A percentile compares a stretch with the other conserved stretches of the same genome.
Conservation (phyloP, 2,329 filamentous ascomycete genomes). For the Bipolaris oryzae region DNA sequence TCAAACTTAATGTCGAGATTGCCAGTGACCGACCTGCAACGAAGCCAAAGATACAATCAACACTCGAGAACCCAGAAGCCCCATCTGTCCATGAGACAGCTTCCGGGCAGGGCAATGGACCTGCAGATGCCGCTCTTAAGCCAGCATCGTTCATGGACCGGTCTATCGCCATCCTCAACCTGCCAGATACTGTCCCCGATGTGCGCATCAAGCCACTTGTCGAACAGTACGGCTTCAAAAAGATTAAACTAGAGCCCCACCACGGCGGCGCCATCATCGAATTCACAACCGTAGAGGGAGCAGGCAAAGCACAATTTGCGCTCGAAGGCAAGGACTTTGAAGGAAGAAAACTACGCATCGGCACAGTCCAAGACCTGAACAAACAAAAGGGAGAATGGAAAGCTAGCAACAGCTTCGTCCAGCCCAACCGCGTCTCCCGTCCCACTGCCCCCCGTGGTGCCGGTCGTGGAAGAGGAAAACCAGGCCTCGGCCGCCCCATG, state of each 20-base stretch:
- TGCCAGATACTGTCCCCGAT: conserved; percentile 93
- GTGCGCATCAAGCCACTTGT: conserved; percentile 76
- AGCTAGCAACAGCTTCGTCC: conserved; percentile 43
- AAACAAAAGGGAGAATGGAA: conserved; percentile 48
- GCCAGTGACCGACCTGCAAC: conserved; percentile 52
- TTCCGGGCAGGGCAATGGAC: conserved; percentile 29
- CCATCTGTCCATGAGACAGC: conserved; percentile 46
- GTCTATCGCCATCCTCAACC: conserved; percentile 79
- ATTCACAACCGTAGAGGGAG: conserved; percentile 71
- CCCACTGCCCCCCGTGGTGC: conserved; percentile 33
- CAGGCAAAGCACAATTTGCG: conserved; percentile 70
- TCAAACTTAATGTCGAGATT: conserved; percentile 67
- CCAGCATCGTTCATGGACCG: conserved; percentile 57
- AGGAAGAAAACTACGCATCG: conserved; percentile 52
- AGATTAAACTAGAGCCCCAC: conserved; percentile 78
- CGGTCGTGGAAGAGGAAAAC: conserved; percentile 36
- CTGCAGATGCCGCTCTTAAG: conserved; percentile 27
- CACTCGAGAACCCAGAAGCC: conserved; percentile 53
- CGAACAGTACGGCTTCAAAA: conserved; percentile 74
- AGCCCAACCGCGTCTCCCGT: conserved; percentile 36
- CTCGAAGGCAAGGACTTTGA: conserved; percentile 49
- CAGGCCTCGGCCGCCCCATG: conserved; percentile 38
- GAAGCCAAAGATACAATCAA: conserved; percentile 55
- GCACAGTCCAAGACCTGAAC: conserved; percentile 58
- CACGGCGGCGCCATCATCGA: conserved; percentile 88